Evolutionary conservation across 2,329 filamentous ascomycete species (phyloP).

Genomic region (Pseudogymnoascus sp.): DNA sequence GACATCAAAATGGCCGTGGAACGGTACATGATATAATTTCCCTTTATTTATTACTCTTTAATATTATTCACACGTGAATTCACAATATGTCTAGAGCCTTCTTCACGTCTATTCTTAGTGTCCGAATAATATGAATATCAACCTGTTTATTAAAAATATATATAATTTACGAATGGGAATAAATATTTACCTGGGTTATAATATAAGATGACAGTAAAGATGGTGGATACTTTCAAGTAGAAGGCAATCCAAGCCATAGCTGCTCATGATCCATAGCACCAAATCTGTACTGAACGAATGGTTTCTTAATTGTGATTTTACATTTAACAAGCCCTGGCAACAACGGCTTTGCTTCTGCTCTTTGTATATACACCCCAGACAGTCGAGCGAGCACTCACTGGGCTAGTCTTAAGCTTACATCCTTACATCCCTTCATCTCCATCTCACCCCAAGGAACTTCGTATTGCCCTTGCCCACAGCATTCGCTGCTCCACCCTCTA

Average conservation of each 20-base stretch:
- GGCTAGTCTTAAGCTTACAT: slow-evolving; percentile 3
- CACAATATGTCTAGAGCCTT: neutral
- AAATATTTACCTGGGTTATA: neutral
- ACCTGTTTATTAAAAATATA: neutral
- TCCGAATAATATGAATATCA: neutral
- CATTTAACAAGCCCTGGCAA: neutral
- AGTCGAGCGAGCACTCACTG: slow-evolving; percentile 1
- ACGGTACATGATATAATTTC: neutral
- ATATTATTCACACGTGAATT: neutral
- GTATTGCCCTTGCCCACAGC: slow-evolving; percentile 24
- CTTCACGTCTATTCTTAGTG: neutral
- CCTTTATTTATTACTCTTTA: neutral
- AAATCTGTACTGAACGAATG: neutral
- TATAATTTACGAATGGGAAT: neutral
- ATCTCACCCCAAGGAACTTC: slow-evolving; percentile 27
- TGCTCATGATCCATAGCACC: neutral
- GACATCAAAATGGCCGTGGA: neutral
- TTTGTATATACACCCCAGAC: slow-evolving; percentile 6
- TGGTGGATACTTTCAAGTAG: neutral
- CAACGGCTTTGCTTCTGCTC: neutral
- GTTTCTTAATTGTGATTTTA: slow-evolving; percentile 2
- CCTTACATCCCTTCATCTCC: slow-evolving; percentile 4
- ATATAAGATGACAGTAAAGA: neutral
- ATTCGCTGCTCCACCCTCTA: slow-evolving; percentile 46
- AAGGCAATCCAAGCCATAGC: neutral